Percentiles rank a stretch among this genome's conserved stretches.
phyloP scores from a whole-genome alignment of 2,329 filamentous ascomycete genomes.

The Cladosporium sp. region DNA sequence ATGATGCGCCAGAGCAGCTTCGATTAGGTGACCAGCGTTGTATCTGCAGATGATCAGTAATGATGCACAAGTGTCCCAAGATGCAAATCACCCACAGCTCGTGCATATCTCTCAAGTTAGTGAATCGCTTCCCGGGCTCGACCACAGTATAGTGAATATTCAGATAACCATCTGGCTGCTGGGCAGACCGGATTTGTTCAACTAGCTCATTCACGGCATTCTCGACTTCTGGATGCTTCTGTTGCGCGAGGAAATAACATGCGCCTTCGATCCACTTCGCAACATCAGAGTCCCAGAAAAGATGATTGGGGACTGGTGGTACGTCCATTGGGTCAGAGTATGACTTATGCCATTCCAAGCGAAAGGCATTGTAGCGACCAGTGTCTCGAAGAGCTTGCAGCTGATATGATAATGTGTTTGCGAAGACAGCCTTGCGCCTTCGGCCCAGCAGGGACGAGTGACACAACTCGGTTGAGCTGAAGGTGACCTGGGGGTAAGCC shows the following conservation, averaged over 20 bases:
- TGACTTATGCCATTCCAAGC: conserved; percentile 52
- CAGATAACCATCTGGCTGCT: conserved; percentile 58
- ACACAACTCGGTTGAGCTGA: conserved; percentile 28
- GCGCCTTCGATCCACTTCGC: conserved; percentile 62
- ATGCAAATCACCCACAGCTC: conserved; percentile 40
- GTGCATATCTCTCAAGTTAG: conserved; percentile 59
- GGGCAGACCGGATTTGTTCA: conserved; percentile 53
- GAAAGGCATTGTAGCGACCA: conserved; percentile 53
- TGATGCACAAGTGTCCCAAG: conserved; percentile 29
- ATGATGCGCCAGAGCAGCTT: conserved; percentile 56
- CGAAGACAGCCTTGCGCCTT: conserved; percentile 41
- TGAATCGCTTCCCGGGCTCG: conserved; percentile 52
- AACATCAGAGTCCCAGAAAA: conserved; percentile 53
- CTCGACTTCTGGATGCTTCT: conserved; percentile 45
- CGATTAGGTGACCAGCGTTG: conserved; percentile 59
- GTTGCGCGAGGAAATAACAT: conserved; percentile 50
- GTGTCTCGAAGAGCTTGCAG: conserved; percentile 51
- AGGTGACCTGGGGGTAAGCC: conserved; percentile 42
- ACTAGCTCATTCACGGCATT: conserved; percentile 54
- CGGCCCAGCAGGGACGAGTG: conserved; percentile 29
- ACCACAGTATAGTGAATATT: conserved; percentile 62
- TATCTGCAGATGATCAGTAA: conserved; percentile 32
- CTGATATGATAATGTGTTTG: conserved; percentile 48
- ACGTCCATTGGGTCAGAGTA: conserved; percentile 49
- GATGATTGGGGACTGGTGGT: conserved; percentile 55